Evolutionary conservation across 1,284 basidiomycete genomes (phyloP).

Genomic region (Cryptococcus floricola): DNA sequence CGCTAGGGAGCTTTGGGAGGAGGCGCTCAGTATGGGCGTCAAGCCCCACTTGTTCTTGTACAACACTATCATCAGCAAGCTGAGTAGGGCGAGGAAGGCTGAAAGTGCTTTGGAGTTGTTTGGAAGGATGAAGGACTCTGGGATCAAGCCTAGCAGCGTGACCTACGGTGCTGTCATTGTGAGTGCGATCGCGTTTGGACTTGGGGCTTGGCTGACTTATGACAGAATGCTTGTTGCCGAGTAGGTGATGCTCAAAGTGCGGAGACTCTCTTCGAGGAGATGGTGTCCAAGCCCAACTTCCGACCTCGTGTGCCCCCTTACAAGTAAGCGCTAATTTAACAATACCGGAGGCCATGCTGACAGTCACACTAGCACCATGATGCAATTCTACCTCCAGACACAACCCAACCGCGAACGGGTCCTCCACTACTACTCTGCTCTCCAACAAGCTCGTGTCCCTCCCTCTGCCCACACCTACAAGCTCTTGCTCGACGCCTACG

Average conservation of each 20-base stretch:
- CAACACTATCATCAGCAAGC: slow-evolving; percentile 93
- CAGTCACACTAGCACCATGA: slow-evolving; percentile 76
- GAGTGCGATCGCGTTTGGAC: slow-evolving; percentile 14
- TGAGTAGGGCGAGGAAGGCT: slow-evolving; percentile 86
- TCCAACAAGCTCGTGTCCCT: slow-evolving; percentile 61
- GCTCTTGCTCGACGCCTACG: slow-evolving; percentile 88
- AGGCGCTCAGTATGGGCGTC: slow-evolving; percentile 68
- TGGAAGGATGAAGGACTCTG: slow-evolving; percentile 62
- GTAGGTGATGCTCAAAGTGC: slow-evolving; percentile 86
- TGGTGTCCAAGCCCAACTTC: slow-evolving; percentile 71
- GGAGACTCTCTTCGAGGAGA: slow-evolving; percentile 78
- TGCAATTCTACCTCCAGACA: slow-evolving; percentile 90
- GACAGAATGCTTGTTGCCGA: slow-evolving; percentile 71
- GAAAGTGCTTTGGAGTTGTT: slow-evolving; percentile 82
- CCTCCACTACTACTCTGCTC: slow-evolving; percentile 70
- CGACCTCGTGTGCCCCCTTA: slow-evolving; percentile 82
- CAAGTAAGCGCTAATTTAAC: slow-evolving; percentile 47
- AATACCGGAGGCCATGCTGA: slow-evolving; percentile 1
- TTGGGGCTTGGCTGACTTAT: neutral
- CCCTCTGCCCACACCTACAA: slow-evolving; percentile 92
- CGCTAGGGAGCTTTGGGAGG: slow-evolving; percentile 76
- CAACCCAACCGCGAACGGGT: slow-evolving; percentile 77
- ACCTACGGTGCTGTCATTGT: slow-evolving; percentile 95
- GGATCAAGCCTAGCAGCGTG: slow-evolving; percentile 71
- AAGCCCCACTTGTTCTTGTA: slow-evolving; percentile 79